These are phyloP conservation scores for Rhizoctonia solani DNA, from an alignment of 1,284 basidiomycete species.

Conservation along the genomic window DNA sequence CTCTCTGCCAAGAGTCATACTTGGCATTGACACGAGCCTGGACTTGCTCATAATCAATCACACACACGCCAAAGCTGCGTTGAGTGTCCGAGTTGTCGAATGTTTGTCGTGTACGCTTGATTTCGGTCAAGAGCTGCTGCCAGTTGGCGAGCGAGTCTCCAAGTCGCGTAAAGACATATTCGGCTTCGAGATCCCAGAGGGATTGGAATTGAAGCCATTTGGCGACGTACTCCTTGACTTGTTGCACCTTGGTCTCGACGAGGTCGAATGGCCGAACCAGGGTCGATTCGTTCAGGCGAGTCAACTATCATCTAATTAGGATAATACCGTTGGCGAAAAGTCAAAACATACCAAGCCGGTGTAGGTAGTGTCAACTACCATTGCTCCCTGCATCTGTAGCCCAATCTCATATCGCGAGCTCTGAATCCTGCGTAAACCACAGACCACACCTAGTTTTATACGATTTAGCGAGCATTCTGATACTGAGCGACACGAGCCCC, in stretches of 20 bases:
- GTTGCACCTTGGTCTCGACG: conserved; percentile 86
- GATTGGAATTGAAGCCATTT: conserved; percentile 99
- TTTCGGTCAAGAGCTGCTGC: conserved; percentile 94
- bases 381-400: conserved; percentile 73
- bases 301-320: conserved; percentile 57
- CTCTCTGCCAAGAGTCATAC: conserved; percentile 97
- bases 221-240: conserved; percentile 86
- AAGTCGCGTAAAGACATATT: conserved; percentile 92
- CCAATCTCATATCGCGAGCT: conserved; percentile 97
- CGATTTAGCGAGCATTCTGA: background rate
- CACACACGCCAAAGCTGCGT: conserved; percentile 88
- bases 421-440: conserved; percentile 83
- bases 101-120: conserved; percentile 93
- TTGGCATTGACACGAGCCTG: conserved; percentile 97
- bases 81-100: conserved; percentile 97
- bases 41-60: conserved; percentile 97
- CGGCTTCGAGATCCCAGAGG: conserved; percentile 96
- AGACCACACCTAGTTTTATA: conserved; percentile 70
- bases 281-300: conserved; percentile 71
- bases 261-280: conserved; percentile 83
- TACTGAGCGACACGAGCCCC: background rate
- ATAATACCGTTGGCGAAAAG: background rate
- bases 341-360: conserved; percentile 68
- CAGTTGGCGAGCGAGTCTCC: conserved; percentile 92
- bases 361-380: conserved; percentile 72